These are phyloP conservation scores for Brassica juncea DNA, from an alignment of 345 rosid genomes.

Conservation along the genomic window DNA sequence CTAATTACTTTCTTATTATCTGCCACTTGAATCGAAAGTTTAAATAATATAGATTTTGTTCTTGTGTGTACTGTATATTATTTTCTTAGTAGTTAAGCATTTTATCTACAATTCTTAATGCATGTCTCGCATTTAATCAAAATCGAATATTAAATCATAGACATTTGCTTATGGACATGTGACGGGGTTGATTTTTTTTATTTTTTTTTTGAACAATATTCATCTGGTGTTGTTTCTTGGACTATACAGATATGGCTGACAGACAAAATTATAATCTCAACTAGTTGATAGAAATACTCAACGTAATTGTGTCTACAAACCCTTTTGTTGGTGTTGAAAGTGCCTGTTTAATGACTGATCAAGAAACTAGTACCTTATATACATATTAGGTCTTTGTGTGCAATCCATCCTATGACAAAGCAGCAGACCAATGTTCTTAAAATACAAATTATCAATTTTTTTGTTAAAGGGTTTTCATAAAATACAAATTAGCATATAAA, in stretches of 20 bases:
- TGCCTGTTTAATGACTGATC: slow-evolving; percentile 14
- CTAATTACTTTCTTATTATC: slow-evolving; percentile 15
- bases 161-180: slow-evolving; percentile 27
- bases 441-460: background rate
- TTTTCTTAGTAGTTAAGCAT: background rate
- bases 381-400: background rate
- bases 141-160: background rate
- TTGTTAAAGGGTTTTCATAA: background rate
- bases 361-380: slow-evolving; percentile 1
- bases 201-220: background rate
- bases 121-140: slow-evolving; percentile 25
- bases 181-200: background rate
- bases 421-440: background rate
- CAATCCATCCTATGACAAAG: background rate
- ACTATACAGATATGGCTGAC: slow-evolving; percentile 14
- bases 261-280: slow-evolving; percentile 1
- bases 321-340: slow-evolving; percentile 20
- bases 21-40: slow-evolving; percentile 10
- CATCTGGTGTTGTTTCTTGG: background rate
- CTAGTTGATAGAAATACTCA: slow-evolving; percentile 11
- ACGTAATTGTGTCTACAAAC: slow-evolving; percentile 17
- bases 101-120: background rate
- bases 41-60: slow-evolving; percentile 9
- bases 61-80: slow-evolving; percentile 3
- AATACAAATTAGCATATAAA: background rate